Evolutionary conservation across 1,284 basidiomycete species (phyloP).

Genomic region (Bothia castanella): DNA sequence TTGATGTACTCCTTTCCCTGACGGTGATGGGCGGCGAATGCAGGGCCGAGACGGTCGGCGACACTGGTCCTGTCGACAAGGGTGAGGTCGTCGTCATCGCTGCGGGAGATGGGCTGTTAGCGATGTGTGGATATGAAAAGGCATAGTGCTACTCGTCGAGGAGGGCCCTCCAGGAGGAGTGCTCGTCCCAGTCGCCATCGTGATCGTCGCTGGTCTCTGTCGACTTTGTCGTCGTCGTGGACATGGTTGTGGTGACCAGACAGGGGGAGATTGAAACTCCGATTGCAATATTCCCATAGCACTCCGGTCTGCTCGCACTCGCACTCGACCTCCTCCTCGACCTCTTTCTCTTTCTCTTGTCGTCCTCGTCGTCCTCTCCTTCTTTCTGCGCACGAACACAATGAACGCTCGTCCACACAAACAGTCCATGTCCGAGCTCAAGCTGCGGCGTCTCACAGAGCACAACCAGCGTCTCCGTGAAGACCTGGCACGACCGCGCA

Average conservation of each 20-base stretch:
- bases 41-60: constrained; percentile 30
- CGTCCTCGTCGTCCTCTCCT: constrained; percentile 2
- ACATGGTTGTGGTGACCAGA: constrained; percentile 8
- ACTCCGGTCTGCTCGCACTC: neutral
- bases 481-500: constrained; percentile 70
- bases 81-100: constrained; percentile 20
- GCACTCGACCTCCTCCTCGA: constrained; percentile 8
- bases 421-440: constrained; percentile 79
- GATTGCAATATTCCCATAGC: constrained; percentile 17
- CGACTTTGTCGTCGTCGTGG: neutral
- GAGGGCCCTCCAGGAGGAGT: constrained; percentile 27
- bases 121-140: neutral
- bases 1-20: constrained; percentile 20
- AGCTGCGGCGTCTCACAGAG: constrained; percentile 74
- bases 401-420: constrained; percentile 57
- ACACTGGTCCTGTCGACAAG: constrained; percentile 12
- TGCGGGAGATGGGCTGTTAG: constrained; percentile 11
- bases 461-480: constrained; percentile 76
- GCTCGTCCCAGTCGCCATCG: constrained; percentile 29
- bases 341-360: constrained; percentile 1
- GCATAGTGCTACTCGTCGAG: constrained; percentile 24
- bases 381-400: constrained; percentile 11
- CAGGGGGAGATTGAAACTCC: constrained; percentile 25
- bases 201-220: constrained; percentile 11
- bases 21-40: constrained; percentile 22